These are phyloP conservation scores for Cydonia oblonga DNA, from an alignment of 331 rosid genomes.

Conservation along the genomic window DNA sequence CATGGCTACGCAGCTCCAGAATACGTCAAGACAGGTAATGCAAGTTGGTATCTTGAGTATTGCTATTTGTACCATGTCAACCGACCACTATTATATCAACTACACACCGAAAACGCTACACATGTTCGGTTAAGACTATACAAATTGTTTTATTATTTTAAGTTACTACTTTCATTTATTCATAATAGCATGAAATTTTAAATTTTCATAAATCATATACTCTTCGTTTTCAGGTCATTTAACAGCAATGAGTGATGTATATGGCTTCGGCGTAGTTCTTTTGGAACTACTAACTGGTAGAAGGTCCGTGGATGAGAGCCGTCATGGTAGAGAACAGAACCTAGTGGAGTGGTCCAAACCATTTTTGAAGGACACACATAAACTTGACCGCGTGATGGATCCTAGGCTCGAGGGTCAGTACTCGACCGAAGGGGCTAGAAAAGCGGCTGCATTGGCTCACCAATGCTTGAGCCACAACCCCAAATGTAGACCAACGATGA, in stretches of 20 bases:
- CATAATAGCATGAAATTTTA: no score
- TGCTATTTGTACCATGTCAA: background rate
- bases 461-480: slow-evolving; percentile 54
- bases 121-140: no score
- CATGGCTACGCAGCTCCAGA: slow-evolving; percentile 97
- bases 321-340: slow-evolving; percentile 54
- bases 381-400: slow-evolving; percentile 66
- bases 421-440: slow-evolving; percentile 52
- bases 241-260: slow-evolving; percentile 80
- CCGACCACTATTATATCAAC: background rate
- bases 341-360: slow-evolving; percentile 93
- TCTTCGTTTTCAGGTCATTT: slow-evolving; percentile 45
- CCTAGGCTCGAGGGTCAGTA: slow-evolving; percentile 65
- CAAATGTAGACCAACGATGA: slow-evolving; percentile 58
- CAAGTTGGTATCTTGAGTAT: background rate
- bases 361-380: slow-evolving; percentile 43
- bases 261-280: slow-evolving; percentile 79
- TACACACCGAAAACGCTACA: no score
- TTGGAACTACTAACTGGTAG: slow-evolving; percentile 71
- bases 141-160: background rate
- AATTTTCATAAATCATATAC: background rate
- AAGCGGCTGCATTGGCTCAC: slow-evolving; percentile 45
- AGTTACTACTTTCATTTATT: no score
- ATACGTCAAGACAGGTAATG: slow-evolving; percentile 66
- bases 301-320: slow-evolving; percentile 56